These are phyloP conservation scores for Capsella rubella DNA, from an alignment of 441 rosid genomes.

Conservation along the genomic window DNA sequence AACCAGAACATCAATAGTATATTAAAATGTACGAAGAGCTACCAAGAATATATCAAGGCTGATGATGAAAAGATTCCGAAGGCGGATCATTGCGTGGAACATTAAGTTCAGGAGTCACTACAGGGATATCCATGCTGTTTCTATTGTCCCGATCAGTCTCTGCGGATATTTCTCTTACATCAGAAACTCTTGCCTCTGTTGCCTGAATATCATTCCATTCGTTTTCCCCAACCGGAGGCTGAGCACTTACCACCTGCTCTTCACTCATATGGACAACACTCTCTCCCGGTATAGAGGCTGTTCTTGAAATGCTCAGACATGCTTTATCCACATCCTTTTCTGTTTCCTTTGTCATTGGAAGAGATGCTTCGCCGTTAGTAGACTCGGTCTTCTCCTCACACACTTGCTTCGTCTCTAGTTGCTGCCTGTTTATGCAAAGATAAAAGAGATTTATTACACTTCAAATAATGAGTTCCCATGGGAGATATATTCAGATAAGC, in stretches of 20 bases:
- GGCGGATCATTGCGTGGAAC: conserved; percentile 54
- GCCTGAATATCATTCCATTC: conserved; percentile 94
- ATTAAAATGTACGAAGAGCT: conserved; percentile 36
- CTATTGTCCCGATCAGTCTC: conserved; percentile 56
- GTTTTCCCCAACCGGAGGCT: conserved; percentile 61
- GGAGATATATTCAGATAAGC: conserved; percentile 27
- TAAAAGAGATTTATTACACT: not conserved
- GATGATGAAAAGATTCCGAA: conserved; percentile 57
- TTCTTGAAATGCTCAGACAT: conserved; percentile 77
- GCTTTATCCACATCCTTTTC: conserved; percentile 89
- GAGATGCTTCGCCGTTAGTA: conserved; percentile 51
- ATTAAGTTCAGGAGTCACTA: conserved; percentile 56
- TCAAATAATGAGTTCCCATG: not conserved
- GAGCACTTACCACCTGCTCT: conserved; percentile 55
- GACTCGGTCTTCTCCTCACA: conserved; percentile 74
- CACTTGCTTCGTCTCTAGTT: conserved; percentile 78
- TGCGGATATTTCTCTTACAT: conserved; percentile 76
- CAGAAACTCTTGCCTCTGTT: conserved; percentile 80
- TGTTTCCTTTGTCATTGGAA: conserved; percentile 69
- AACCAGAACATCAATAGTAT: conserved; percentile 1
- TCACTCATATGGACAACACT: conserved; percentile 63
- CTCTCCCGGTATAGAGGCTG: conserved; percentile 59
- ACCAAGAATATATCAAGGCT: conserved; percentile 53
- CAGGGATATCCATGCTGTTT: conserved; percentile 78
- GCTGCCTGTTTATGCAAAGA: conserved; percentile 59